Evolutionary conservation across 495 filamentous ascomycete genomes (phyloP), one percentile per base, ranked within the genome.

Genomic region (Podospora pseudopauciseta): DNA sequence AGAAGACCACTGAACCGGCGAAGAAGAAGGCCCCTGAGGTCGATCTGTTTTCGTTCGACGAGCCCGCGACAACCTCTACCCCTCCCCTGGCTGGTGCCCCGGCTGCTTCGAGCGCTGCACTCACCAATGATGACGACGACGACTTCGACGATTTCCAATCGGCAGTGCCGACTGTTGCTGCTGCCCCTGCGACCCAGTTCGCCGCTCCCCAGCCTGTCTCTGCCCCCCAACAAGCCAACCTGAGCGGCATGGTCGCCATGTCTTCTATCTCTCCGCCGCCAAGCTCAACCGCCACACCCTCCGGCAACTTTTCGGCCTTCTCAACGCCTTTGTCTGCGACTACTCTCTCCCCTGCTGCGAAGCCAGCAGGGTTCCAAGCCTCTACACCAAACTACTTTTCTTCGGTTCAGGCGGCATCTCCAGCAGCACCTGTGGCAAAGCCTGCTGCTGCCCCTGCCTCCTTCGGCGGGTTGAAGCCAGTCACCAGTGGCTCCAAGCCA

Each of bases 101-200:
- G 19, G 82, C 88, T 53, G 78, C 91, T 34, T 77, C 73, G 34
- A 63, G 60, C 23, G 71, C 68, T 49, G 39, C 39, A 49, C 39
- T 11, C 15, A 67, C 74, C 58, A 76, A 79, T 34, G 93, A 96
- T 68, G 94, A 99, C 71, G 39, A 49, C 13, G 95, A 99, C 72
- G 96, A 98, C 63, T 98, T 98, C 72, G 95, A 98, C 75, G 96
- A 98, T 76, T 98, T 98, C 85, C 92, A 96, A 78, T 94, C 93
- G n/a, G 95, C 96, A 18, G 83, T 91, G 4, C 88, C 92, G 19
- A 80, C 85, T 26, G 73, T 76, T 83, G 5, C 81, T 88, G 39
- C 78, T 83, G 3, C 75, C 85, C 11, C 84, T 91, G 18, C 75
- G 68, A 88, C 90, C 3, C 90, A 91, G 69, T 90, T 92, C 71